These are phyloP conservation scores for Saksenaea oblongispora DNA, from an alignment of 371 early-diverging fungal genomes.

Conservation along the genomic window DNA sequence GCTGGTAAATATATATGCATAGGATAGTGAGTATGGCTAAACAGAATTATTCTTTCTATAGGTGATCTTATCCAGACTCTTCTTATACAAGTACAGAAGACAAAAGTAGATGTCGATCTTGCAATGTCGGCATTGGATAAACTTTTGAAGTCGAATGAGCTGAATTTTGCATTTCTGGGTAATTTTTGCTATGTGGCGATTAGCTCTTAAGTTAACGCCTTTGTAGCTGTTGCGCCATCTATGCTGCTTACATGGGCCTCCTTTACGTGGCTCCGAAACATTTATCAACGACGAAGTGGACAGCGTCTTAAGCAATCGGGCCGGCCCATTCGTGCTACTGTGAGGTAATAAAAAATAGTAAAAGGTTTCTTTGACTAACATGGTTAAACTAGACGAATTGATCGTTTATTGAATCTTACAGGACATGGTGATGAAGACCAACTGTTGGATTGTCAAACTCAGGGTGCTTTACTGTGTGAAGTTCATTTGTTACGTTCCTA, in stretches of 20 bases:
- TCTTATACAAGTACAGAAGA: constrained; percentile 89
- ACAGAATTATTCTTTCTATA: constrained; percentile 1
- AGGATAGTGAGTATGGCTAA: too few species aligned
- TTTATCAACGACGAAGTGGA: constrained; percentile 34
- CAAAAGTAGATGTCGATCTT: constrained; percentile 88
- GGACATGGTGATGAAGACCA: constrained; percentile 20
- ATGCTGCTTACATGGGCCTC: constrained; percentile 61
- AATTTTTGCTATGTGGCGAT: constrained; percentile 2
- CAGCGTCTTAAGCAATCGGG: constrained; percentile 31
- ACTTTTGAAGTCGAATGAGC: constrained; percentile 90
- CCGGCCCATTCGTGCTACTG: constrained; percentile 37
- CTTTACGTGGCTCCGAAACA: constrained; percentile 47
- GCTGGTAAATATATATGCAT: too few species aligned
- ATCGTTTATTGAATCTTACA: constrained; percentile 42
- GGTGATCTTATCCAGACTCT: constrained; percentile 85
- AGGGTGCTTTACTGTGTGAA: constrained; percentile 76
- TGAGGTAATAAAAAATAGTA: constrained; percentile 26
- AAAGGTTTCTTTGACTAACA: neutral
- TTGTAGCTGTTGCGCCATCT: constrained; percentile 62
- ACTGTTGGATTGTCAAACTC: constrained; percentile 60
- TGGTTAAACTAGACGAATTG: constrained; percentile 38
- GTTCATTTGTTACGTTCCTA: constrained; percentile 59
- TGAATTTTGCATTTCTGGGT: constrained; percentile 91
- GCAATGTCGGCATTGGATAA: constrained; percentile 95
- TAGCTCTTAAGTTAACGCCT: neutral